Conservation (phyloP, 169 alveolate genomes). For the Plasmodium vivax region DNA sequence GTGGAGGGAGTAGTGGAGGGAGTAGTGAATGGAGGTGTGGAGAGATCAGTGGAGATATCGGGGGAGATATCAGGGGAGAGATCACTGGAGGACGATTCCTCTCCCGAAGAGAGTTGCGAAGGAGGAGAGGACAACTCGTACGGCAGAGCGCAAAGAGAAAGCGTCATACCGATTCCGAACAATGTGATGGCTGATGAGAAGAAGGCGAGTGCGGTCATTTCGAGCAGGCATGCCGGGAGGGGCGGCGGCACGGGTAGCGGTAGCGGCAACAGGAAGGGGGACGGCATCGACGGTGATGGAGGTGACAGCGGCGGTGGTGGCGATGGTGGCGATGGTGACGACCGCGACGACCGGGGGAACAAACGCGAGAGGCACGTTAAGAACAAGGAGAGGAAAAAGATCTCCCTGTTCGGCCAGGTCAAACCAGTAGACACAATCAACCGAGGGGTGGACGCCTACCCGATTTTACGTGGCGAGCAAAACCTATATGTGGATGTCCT, state of each 20-base stretch:
- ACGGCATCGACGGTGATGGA: background rate
- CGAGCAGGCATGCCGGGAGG: background rate
- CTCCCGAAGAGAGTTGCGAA: background rate
- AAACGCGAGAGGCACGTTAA: background rate
- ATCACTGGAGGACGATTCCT: background rate
- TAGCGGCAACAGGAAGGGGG: background rate
- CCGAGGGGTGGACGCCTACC: constrained; percentile 40
- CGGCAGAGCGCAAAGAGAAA: background rate
- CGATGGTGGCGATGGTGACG: background rate
- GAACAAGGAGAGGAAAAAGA: constrained; percentile 2
- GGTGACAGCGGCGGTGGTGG: background rate
- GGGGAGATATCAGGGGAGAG: background rate
- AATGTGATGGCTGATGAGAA: background rate
- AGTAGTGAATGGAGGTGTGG: background rate
- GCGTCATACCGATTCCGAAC: background rate
- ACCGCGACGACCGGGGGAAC: background rate
- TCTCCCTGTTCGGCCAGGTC: constrained; percentile 59
- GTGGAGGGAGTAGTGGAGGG: too few species aligned
- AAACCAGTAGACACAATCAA: constrained; percentile 63
- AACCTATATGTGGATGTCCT: constrained; percentile 77
- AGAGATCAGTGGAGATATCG: background rate
- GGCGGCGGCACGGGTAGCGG: background rate
- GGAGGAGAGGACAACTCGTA: background rate
- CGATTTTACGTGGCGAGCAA: constrained; percentile 11
- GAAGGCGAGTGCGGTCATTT: background rate